phyloP scores from a whole-genome alignment of 805 yeast genomes.

The Sugiyamaella marilandica region DNA sequence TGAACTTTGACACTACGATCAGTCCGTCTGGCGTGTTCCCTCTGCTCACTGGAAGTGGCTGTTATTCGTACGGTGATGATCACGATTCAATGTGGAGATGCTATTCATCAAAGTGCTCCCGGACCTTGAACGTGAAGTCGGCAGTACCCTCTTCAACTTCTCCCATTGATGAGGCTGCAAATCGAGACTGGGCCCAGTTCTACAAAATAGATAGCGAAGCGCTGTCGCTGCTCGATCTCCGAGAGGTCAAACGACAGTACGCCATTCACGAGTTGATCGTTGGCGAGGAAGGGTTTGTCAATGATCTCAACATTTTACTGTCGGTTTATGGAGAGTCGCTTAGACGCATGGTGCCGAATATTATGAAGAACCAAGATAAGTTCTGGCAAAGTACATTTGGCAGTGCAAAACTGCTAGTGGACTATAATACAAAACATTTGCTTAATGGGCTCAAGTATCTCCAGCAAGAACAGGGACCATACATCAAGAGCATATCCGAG shows the following conservation, averaged over 20 bases:
- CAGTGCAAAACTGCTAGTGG: slow-evolving; percentile 52
- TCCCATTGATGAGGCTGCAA: slow-evolving; percentile 17
- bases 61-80: slow-evolving; percentile 22
- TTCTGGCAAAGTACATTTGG: slow-evolving; percentile 57
- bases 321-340: slow-evolving; percentile 49
- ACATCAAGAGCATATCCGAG: slow-evolving; percentile 58
- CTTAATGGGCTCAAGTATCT: slow-evolving; percentile 55
- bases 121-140: slow-evolving; percentile 19
- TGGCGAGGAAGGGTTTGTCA: slow-evolving; percentile 65
- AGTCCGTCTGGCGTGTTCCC: slow-evolving; percentile 33
- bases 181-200: slow-evolving; percentile 26
- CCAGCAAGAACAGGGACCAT: slow-evolving; percentile 59
- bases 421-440: slow-evolving; percentile 49
- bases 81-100: slow-evolving; percentile 19
- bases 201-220: slow-evolving; percentile 26
- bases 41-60: slow-evolving; percentile 31
- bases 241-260: slow-evolving; percentile 62
- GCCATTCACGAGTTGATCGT: slow-evolving; percentile 69
- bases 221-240: slow-evolving; percentile 21
- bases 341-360: slow-evolving; percentile 35
- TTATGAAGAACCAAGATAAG: slow-evolving; percentile 47
- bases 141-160: slow-evolving; percentile 14
- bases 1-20: slow-evolving; percentile 2
- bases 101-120: slow-evolving; percentile 28
- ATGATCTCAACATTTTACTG: slow-evolving; percentile 60